Evolutionary conservation across 805 yeast genomes (phyloP).

Genomic region (Wickerhamomyces strasburgensis): DNA sequence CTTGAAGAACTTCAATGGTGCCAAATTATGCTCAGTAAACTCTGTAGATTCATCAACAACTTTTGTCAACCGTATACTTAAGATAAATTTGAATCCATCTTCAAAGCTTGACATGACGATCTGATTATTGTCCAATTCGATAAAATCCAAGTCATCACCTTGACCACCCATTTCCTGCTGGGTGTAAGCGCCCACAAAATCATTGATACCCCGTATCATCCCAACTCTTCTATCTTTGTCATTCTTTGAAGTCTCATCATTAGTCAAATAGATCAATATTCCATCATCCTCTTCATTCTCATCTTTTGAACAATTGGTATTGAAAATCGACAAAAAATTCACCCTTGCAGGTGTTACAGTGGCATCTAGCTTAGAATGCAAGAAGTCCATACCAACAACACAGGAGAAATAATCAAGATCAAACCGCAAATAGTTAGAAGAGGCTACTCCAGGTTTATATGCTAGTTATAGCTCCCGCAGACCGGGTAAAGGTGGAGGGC

Average conservation of each 20-base stretch:
- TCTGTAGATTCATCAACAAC: slow-evolving; percentile 13
- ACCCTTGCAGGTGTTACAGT: slow-evolving; percentile 13
- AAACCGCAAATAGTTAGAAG: neutral
- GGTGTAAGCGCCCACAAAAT: slow-evolving; percentile 5
- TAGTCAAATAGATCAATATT: neutral
- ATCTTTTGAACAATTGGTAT: slow-evolving; percentile 32
- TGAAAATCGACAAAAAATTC: slow-evolving; percentile 32
- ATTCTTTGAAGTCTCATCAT: neutral
- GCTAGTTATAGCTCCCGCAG: too few relatives aligned
- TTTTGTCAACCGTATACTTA: slow-evolving; percentile 19
- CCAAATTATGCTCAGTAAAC: slow-evolving; percentile 7
- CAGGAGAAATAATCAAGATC: neutral
- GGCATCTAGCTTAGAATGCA: slow-evolving; percentile 14
- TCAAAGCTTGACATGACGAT: slow-evolving; percentile 28
- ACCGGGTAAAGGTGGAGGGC: too few relatives aligned
- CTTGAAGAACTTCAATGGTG: slow-evolving; percentile 26
- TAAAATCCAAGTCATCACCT: slow-evolving; percentile 16
- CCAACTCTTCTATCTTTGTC: slow-evolving; percentile 31
- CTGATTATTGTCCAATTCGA: slow-evolving; percentile 27
- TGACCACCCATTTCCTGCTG: slow-evolving; percentile 6
- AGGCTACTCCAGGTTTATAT: too few relatives aligned
- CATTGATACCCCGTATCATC: slow-evolving; percentile 34
- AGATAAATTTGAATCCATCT: slow-evolving; percentile 22
- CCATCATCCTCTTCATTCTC: slow-evolving; percentile 27
- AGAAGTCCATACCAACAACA: slow-evolving; percentile 22